Conservation (phyloP, 2,329 filamentous ascomycete genomes). For the Helicocarpus griseus region DNA sequence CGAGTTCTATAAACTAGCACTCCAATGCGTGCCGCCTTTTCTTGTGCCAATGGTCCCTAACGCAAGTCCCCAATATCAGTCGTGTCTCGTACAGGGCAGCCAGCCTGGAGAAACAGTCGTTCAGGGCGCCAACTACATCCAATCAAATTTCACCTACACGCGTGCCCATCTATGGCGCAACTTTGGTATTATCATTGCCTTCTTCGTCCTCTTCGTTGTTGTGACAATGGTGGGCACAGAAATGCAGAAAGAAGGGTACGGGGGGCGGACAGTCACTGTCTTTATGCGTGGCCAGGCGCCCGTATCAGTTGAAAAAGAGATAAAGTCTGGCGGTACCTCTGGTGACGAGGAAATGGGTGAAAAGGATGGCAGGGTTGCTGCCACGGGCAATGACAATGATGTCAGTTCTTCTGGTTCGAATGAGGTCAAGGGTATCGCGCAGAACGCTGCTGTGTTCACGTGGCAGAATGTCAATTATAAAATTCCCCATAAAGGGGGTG, state of each 20-base stretch:
- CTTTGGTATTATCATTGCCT: conserved; percentile 66
- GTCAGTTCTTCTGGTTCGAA: conserved; percentile 16
- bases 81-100: conserved; percentile 50
- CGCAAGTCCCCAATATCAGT: conserved; percentile 43
- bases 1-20: conserved; percentile 53
- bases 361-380: conserved; percentile 15
- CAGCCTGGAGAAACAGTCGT: conserved; percentile 44
- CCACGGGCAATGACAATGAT: conserved; percentile 12
- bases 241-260: conserved; percentile 65
- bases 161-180: conserved; percentile 57
- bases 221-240: conserved; percentile 73
- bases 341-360: conserved; percentile 44
- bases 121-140: conserved; percentile 47
- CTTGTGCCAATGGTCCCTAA: conserved; percentile 46
- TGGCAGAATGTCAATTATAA: conserved; percentile 78
- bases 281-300: conserved; percentile 61
- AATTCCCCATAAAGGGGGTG: conserved; percentile 38
- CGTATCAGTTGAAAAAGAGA: conserved; percentile 46
- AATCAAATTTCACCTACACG: conserved; percentile 45
- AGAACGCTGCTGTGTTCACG: conserved; percentile 64
- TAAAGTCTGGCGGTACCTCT: conserved; percentile 40
- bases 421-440: conserved; percentile 44
- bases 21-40: conserved; percentile 46
- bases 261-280: conserved; percentile 69
- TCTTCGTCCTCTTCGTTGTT: conserved; percentile 66